These are phyloP conservation scores for Phytopythium ostracodes DNA, from an alignment of 352 stramenopile genomes.

Conservation along the genomic window DNA sequence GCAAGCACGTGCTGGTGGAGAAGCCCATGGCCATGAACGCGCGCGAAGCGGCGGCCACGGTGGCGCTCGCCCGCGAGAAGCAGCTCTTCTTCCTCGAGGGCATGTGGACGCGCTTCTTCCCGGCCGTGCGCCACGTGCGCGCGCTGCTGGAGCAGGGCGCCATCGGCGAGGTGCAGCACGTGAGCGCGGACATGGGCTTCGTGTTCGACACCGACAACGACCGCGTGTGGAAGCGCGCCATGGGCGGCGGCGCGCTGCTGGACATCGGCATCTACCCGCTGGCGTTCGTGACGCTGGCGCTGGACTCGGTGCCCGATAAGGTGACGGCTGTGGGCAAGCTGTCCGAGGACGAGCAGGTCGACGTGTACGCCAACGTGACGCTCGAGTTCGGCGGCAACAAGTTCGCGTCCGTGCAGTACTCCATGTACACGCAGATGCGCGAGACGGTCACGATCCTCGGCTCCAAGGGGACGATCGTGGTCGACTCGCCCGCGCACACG, in stretches of 20 bases:
- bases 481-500: slow-evolving; percentile 36
- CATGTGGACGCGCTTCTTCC: slow-evolving; percentile 88
- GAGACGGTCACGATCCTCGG: slow-evolving; percentile 70
- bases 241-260: slow-evolving; percentile 71
- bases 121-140: slow-evolving; percentile 51
- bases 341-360: slow-evolving; percentile 7
- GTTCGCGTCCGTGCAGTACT: slow-evolving; percentile 61
- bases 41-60: slow-evolving; percentile 65
- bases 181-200: slow-evolving; percentile 72
- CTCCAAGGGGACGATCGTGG: slow-evolving; percentile 55
- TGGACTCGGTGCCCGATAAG: slow-evolving; percentile 41
- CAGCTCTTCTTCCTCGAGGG: slow-evolving; percentile 82
- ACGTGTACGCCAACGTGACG: slow-evolving; percentile 25
- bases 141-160: slow-evolving; percentile 42
- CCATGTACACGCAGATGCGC: slow-evolving; percentile 54
- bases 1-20: slow-evolving; percentile 92
- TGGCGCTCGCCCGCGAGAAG: slow-evolving; percentile 55
- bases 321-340: slow-evolving; percentile 23
- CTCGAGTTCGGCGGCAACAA: slow-evolving; percentile 44
- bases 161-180: slow-evolving; percentile 68
- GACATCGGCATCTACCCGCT: slow-evolving; percentile 81
- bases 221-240: slow-evolving; percentile 60
- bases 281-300: slow-evolving; percentile 58
- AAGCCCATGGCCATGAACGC: slow-evolving; percentile 91
- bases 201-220: slow-evolving; percentile 36